Percentiles rank a stretch among this genome's conserved stretches.
Conservation (phyloP, 495 filamentous ascomycete genomes). For the Daldinia caldariorum region DNA sequence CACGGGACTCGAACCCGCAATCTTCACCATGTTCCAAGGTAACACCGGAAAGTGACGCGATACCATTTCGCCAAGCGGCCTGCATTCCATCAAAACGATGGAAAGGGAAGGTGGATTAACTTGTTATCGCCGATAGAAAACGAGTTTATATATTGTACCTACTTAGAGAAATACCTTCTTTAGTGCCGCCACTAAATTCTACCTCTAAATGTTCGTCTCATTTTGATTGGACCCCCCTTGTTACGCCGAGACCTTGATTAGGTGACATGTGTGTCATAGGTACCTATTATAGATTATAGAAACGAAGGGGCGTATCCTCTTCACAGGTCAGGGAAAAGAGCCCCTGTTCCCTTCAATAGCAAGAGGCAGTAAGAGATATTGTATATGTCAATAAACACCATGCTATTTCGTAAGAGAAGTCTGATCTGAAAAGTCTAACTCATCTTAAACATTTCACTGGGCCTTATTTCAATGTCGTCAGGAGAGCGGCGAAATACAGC, state of each 20-base stretch:
- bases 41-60: constrained; percentile 46
- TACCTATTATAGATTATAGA: too few species aligned
- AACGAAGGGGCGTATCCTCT: too few species aligned
- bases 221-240: background rate
- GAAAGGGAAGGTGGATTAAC: constrained; percentile 9
- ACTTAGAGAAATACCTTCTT: too few species aligned
- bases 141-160: too few species aligned
- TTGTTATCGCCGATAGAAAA: too few species aligned
- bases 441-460: background rate
- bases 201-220: background rate
- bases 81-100: background rate
- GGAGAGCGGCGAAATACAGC: too few species aligned
- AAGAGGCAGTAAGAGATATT: too few species aligned
- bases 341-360: too few species aligned
- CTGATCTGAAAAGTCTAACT: background rate
- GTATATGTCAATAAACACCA: too few species aligned
- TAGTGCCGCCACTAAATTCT: background rate
- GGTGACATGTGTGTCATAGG: too few species aligned
- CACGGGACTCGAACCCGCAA: constrained; percentile 48
- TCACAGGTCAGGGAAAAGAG: too few species aligned
- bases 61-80: constrained; percentile 47
- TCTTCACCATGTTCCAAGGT: constrained; percentile 43
- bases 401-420: too few species aligned
- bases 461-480: background rate
- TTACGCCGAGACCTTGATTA: background rate